These are phyloP conservation scores for Cystobasidium sp. DNA, from an alignment of 1,284 basidiomycete genomes.

Conservation along the genomic window DNA sequence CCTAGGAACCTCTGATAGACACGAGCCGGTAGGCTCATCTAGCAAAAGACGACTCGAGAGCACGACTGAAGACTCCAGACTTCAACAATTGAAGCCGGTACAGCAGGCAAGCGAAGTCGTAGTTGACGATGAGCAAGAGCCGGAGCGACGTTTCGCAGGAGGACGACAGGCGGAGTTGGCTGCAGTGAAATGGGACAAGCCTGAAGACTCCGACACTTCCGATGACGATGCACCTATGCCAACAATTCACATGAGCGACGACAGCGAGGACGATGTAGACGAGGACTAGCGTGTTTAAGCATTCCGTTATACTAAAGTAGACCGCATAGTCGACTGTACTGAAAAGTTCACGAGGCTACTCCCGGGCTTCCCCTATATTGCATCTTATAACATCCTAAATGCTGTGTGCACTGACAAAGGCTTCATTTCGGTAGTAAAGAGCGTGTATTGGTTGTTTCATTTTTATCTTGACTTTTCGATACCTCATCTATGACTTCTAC, in stretches of 20 bases:
- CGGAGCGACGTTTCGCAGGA: neutral
- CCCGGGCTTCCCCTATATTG: too few species aligned
- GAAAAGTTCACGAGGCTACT: too few species aligned
- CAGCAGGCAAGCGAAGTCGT: neutral
- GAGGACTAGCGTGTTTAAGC: neutral
- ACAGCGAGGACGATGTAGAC: slow-evolving; percentile 18
- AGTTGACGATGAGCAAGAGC: neutral
- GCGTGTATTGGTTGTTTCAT: neutral
- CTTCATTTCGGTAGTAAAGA: neutral
- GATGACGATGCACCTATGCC: slow-evolving; percentile 43
- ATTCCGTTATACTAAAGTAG: neutral
- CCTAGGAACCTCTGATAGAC: too few species aligned
- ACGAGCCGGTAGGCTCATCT: too few species aligned
- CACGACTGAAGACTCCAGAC: too few species aligned
- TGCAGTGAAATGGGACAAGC: slow-evolving; percentile 6
- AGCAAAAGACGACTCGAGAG: too few species aligned
- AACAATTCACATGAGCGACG: slow-evolving; percentile 35
- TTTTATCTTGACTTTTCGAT: neutral
- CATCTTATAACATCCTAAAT: too few species aligned
- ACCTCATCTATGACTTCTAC: neutral
- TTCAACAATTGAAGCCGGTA: too few species aligned
- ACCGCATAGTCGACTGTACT: too few species aligned
- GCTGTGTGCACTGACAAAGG: too few species aligned
- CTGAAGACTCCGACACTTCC: slow-evolving; percentile 15
- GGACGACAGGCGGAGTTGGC: slow-evolving; percentile 12